Percentiles rank a stretch among this genome's conserved stretches.
phyloP scores from a whole-genome alignment of 192 early-diverging fungal genomes.

The Backusella circina region DNA sequence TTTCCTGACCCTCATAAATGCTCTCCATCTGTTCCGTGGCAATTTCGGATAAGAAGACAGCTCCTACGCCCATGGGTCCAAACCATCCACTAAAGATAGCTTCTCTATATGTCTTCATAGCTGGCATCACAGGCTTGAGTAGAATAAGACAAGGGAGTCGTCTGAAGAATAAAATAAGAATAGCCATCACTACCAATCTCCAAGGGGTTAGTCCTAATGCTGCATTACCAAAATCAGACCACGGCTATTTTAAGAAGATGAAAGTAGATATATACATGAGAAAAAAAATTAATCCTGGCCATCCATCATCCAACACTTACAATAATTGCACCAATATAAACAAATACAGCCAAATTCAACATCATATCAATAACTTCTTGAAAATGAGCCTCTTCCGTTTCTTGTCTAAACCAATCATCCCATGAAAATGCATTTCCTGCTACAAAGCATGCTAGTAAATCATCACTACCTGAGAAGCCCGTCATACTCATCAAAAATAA shows the following conservation, averaged over 20 bases:
- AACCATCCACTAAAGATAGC: slow-evolving; percentile 89
- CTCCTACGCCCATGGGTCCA: slow-evolving; percentile 69
- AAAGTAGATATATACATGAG: not conserved
- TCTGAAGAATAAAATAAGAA: slow-evolving; percentile 66
- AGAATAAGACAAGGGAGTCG: slow-evolving; percentile 68
- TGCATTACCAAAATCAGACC: slow-evolving; percentile 56
- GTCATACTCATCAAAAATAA: slow-evolving; percentile 65
- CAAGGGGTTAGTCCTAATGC: slow-evolving; percentile 56
- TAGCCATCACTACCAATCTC: slow-evolving; percentile 57
- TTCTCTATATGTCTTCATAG: slow-evolving; percentile 66
- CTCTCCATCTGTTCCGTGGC: slow-evolving; percentile 36
- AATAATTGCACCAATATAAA: slow-evolving; percentile 82
- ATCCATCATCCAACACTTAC: slow-evolving; percentile 13
- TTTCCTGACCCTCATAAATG: slow-evolving; percentile 7
- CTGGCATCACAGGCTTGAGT: slow-evolving; percentile 65
- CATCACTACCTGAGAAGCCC: slow-evolving; percentile 67
- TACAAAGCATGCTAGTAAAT: slow-evolving; percentile 74
- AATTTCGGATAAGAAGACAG: slow-evolving; percentile 47
- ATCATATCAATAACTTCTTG: slow-evolving; percentile 90
- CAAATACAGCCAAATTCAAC: slow-evolving; percentile 83
- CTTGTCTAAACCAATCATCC: slow-evolving; percentile 90
- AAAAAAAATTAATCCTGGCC: not conserved
- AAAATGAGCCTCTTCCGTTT: slow-evolving; percentile 76
- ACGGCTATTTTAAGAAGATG: slow-evolving; percentile 41
- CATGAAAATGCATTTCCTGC: slow-evolving; percentile 80